phyloP scores from a whole-genome alignment of 1,139 yeast genomes.

The Diutina catenulata region DNA sequence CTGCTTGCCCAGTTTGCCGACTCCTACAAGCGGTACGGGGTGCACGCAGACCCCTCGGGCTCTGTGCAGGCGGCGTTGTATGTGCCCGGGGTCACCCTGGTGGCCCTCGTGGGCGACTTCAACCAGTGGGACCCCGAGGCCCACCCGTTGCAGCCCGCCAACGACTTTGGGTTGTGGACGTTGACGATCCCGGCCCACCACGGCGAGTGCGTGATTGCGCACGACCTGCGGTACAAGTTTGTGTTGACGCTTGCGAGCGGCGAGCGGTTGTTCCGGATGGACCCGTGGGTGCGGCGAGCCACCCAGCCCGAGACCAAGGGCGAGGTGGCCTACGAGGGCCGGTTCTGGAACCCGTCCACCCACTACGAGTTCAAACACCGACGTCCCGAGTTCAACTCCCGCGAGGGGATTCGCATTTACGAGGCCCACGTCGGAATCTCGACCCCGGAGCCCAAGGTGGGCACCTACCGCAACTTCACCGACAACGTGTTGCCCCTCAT shows the following conservation, averaged over 20 bases:
- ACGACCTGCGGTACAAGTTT: constrained; percentile 71
- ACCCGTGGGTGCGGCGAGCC: constrained; percentile 83
- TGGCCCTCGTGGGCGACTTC: constrained; percentile 80
- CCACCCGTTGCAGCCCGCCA: constrained; percentile 43
- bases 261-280: constrained; percentile 63
- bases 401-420: constrained; percentile 58
- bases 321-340: constrained; percentile 50
- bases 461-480: constrained; percentile 79
- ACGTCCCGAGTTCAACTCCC: constrained; percentile 39
- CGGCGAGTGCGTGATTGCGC: constrained; percentile 61
- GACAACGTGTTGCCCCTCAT: constrained; percentile 72
- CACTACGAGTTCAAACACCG: constrained; percentile 50
- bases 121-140: constrained; percentile 61
- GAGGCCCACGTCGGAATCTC: constrained; percentile 97
- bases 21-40: constrained; percentile 63
- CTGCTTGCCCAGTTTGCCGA: constrained; percentile 40
- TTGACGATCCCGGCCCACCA: constrained; percentile 41
- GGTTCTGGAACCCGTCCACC: constrained; percentile 79
- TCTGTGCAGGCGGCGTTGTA: constrained; percentile 63
- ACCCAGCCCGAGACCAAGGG: constrained; percentile 45
- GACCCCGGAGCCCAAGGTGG: constrained; percentile 76
- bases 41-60: constrained; percentile 50
- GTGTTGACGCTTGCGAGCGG: constrained; percentile 57
- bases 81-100: constrained; percentile 76
- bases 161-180: constrained; percentile 59